phyloP scores from a whole-genome alignment of 176 grass and related monocot genomes.

The Aegilops sharonensis region DNA sequence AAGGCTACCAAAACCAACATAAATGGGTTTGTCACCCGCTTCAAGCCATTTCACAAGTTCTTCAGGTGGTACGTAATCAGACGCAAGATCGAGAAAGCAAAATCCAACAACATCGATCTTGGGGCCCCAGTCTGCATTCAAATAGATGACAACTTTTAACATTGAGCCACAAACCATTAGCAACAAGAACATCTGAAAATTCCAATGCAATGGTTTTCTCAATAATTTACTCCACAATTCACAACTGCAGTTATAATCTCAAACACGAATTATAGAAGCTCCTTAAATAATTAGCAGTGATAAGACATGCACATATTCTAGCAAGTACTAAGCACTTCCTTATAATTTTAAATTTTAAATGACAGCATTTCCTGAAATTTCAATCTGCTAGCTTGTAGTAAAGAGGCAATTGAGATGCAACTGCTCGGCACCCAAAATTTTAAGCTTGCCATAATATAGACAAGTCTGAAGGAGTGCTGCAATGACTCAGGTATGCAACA shows the following conservation, averaged over 20 bases:
- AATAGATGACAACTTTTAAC: conserved; percentile 27
- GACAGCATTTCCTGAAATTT: conserved; percentile 3
- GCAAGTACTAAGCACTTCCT: background rate
- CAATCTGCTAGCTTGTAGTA: background rate
- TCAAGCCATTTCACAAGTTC: conserved; percentile 88
- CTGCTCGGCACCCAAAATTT: background rate
- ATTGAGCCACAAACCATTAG: background rate
- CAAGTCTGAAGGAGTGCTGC: background rate
- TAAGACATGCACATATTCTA: conserved; percentile 6
- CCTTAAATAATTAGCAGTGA: background rate
- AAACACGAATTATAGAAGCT: background rate
- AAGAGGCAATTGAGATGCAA: background rate
- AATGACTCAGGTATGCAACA: background rate
- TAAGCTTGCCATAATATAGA: background rate
- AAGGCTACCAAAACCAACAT: conserved; percentile 96
- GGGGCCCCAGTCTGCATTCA: conserved; percentile 77
- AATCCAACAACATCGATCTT: conserved; percentile 97
- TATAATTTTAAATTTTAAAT: background rate
- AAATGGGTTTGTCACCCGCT: conserved; percentile 83
- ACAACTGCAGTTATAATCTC: background rate
- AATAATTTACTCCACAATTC: conserved; percentile 16
- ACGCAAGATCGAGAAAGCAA: conserved; percentile 96
- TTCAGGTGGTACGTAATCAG: conserved; percentile 80
- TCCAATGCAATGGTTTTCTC: background rate
- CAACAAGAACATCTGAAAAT: background rate